Base-by-base conservation (phyloP, 1,139 yeast species). In the Scheffersomyces quercinus region DNA sequence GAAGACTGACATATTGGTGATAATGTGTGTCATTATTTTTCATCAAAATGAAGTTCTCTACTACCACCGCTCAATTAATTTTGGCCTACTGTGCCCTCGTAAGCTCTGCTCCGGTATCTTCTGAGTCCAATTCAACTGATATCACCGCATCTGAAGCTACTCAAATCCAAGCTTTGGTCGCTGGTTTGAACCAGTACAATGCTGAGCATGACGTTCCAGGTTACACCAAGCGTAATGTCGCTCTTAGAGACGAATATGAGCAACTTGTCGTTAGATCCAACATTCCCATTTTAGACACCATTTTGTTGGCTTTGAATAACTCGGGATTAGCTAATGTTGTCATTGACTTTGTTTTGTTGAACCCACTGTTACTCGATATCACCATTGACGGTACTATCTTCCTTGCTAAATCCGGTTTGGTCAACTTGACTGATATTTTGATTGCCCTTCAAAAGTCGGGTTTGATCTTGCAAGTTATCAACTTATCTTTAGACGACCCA, bases 391-490 rank as follows among this genome's bases (percentile, higher is more conserved):
- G 62, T 2, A 55, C 64, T 1, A 55, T 63, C 16, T 56, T 54
- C 43, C 48, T 58, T n/a, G 51, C 64, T 42, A 55, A 45, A 41
- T 45, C 51, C 12, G 57, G 58, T 12, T 50, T 58, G 45, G 52
- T 59, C 31, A 58, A 63, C 44, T 50, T 64, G 45, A 47, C 61
- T 20, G 64, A 64, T 43, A 51, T 67, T 29, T 53, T 66, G 32
- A 51, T 48, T 46, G 65, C 69, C 3, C 54, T 65, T 39, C 56
- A 64, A 36, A 59, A 61, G 39, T 67, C 71, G 2, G 65, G 67
- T 2, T 56, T 66, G 42, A 53, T 60, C 9, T 52, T 60, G 16
- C 68, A 65, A 39, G 50, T 61, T 13, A 43, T 66, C 36, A 50
- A 56, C 32, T 48, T 55, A 45, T 55, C 64, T 16, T 54, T 67